Percentiles rank a stretch among this genome's conserved stretches.
phyloP scores from a whole-genome alignment of 495 filamentous ascomycete species.

The Talaromyces stipitatus region DNA sequence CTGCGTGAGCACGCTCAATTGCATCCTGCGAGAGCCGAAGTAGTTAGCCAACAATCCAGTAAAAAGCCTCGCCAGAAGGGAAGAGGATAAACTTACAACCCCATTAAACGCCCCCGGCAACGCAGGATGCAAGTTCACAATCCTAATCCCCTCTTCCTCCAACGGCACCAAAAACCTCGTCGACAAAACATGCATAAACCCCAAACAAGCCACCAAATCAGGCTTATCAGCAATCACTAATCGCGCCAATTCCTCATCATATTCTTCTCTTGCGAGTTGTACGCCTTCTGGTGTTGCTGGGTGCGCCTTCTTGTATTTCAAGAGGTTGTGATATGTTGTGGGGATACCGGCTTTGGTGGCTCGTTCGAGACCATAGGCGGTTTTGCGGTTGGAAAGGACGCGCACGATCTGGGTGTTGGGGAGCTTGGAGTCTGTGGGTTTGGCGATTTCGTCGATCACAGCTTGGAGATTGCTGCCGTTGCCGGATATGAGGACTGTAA shows the following conservation, averaged over 20 bases:
- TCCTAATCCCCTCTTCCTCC: conserved; percentile 46
- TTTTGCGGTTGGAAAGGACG: conserved; percentile 76
- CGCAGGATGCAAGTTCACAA: conserved; percentile 87
- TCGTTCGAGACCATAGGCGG: conserved; percentile 70
- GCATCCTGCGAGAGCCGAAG: conserved; percentile 34
- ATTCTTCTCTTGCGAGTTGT: conserved; percentile 52
- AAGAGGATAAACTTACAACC: conserved; percentile 31
- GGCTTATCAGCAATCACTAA: conserved; percentile 61
- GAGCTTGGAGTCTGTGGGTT: conserved; percentile 30
- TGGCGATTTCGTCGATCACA: conserved; percentile 63
- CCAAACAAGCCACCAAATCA: conserved; percentile 58
- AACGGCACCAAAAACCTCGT: conserved; percentile 60
- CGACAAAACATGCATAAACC: conserved; percentile 53
- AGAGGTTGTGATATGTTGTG: conserved; percentile 79
- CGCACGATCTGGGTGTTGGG: conserved; percentile 58
- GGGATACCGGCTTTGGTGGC: conserved; percentile 65
- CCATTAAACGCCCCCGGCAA: conserved; percentile 72
- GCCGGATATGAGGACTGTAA: conserved; percentile 68
- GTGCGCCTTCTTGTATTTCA: conserved; percentile 54
- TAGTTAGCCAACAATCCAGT: background rate
- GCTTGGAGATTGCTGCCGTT: conserved; percentile 86
- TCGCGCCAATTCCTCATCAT: conserved; percentile 73
- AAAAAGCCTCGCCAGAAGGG: background rate
- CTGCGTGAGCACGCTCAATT: conserved; percentile 70
- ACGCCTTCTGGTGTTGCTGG: conserved; percentile 34